Evolutionary conservation across 768 basidiomycete genomes (phyloP).

Genomic region (Collybia nuda): DNA sequence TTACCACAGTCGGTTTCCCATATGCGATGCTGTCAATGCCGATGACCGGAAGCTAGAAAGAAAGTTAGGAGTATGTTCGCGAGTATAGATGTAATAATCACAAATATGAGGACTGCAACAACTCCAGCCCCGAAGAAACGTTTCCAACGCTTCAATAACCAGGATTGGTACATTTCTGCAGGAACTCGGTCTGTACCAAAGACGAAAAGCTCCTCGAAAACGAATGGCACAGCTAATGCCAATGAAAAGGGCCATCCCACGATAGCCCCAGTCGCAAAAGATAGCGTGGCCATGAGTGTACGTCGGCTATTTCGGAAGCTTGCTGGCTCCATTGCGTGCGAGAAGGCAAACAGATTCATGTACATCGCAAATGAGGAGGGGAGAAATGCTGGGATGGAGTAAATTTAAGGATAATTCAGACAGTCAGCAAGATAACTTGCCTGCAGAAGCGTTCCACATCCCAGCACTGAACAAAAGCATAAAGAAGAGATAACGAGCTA

Average conservation of each 20-base stretch:
- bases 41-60: slow-evolving; percentile 76
- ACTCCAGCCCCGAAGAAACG: slow-evolving; percentile 55
- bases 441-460: slow-evolving; percentile 91
- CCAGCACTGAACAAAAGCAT: slow-evolving; percentile 83
- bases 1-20: slow-evolving; percentile 73
- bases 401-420: slow-evolving; percentile 5
- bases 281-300: slow-evolving; percentile 62
- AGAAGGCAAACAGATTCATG: slow-evolving; percentile 74
- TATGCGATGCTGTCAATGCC: slow-evolving; percentile 86
- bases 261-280: slow-evolving; percentile 80
- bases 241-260: slow-evolving; percentile 98
- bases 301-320: slow-evolving; percentile 51
- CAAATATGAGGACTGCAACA: slow-evolving; percentile 61
- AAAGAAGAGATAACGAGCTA: slow-evolving; percentile 93
- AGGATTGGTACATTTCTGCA: slow-evolving; percentile 39
- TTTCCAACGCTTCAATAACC: slow-evolving; percentile 63
- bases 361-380: slow-evolving; percentile 97
- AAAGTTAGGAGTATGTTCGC: slow-evolving; percentile 2
- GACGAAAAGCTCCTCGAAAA: slow-evolving; percentile 86
- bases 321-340: slow-evolving; percentile 63
- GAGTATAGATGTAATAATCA: slow-evolving; percentile 30
- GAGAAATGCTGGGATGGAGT: slow-evolving; percentile 66
- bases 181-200: slow-evolving; percentile 66
- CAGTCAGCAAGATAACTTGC: slow-evolving; percentile 15
- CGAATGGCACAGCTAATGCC: slow-evolving; percentile 83